These are phyloP conservation scores for Tilletiopsis washingtonensis DNA, from an alignment of 1,284 basidiomycete species.

Conservation along the genomic window DNA sequence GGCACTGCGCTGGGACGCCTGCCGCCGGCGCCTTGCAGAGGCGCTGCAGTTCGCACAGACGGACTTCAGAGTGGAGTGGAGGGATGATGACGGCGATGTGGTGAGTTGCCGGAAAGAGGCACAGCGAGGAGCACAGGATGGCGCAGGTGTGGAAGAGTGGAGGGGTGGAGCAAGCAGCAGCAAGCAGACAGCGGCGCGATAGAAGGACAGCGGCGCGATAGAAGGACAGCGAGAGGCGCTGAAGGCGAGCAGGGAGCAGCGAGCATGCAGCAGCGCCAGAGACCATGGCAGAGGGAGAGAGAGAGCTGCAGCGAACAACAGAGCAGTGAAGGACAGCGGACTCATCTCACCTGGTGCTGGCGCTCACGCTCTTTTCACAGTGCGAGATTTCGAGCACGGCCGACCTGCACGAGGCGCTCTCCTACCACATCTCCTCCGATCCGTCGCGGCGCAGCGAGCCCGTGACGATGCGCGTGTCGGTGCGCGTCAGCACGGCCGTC, in stretches of 20 bases:
- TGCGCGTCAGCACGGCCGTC: conserved; percentile 1
- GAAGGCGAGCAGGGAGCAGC: neutral
- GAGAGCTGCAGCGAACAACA: too few species aligned
- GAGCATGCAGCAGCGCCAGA: neutral
- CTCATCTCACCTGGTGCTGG: too few species aligned
- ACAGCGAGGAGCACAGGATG: too few species aligned
- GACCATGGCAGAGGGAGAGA: too few species aligned
- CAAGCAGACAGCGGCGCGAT: too few species aligned
- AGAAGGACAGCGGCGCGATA: neutral
- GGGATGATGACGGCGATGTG: conserved; percentile 6
- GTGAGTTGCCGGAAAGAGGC: neutral
- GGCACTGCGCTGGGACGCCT: neutral
- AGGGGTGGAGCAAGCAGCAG: too few species aligned
- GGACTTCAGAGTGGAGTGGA: conserved; percentile 1
- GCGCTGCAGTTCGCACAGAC: conserved; percentile 2
- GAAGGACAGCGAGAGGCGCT: neutral
- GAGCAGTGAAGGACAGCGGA: too few species aligned
- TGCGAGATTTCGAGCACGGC: conserved; percentile 3
- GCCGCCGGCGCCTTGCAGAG: neutral
- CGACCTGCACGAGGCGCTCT: conserved; percentile 3
- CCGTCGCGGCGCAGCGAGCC: neutral
- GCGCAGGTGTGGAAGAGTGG: too few species aligned
- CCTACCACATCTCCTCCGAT: conserved; percentile 2
- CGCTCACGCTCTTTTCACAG: too few species aligned
- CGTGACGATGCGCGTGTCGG: conserved; percentile 3